Conservation (phyloP, 768 basidiomycete genomes). For the Hygrocybe punicea region DNA sequence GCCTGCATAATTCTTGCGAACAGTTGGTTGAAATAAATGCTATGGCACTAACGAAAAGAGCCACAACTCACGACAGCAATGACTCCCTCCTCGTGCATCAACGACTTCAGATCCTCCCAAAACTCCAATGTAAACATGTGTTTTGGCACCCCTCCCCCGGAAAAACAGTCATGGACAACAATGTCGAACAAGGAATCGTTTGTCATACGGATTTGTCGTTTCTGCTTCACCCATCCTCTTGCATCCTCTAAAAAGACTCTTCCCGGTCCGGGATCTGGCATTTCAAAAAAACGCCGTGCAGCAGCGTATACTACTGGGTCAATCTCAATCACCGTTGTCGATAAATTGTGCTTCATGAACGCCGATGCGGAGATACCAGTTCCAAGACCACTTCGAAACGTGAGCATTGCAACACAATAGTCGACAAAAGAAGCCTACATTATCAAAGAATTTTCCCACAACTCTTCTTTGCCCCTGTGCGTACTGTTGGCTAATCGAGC, state of each 20-base stretch:
- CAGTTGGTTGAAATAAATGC: slow-evolving; percentile 2
- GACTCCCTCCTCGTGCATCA: slow-evolving; percentile 69
- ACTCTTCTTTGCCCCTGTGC: slow-evolving; percentile 32
- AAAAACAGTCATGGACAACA: slow-evolving; percentile 89
- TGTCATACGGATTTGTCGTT: slow-evolving; percentile 20
- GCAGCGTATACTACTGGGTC: slow-evolving; percentile 88
- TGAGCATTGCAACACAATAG: slow-evolving; percentile 14
- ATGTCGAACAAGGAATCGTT: slow-evolving; percentile 53
- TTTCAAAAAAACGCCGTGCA: slow-evolving; percentile 73
- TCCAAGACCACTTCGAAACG: slow-evolving; percentile 71
- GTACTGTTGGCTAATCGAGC: slow-evolving; percentile 63
- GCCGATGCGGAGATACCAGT: slow-evolving; percentile 77
- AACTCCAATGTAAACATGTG: slow-evolving; percentile 84
- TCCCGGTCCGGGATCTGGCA: slow-evolving; percentile 58
- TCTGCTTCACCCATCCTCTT: slow-evolving; percentile 57
- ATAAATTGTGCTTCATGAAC: slow-evolving; percentile 63
- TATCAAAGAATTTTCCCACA: slow-evolving; percentile 55
- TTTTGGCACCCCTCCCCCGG: slow-evolving; percentile 86
- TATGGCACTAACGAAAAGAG: background rate
- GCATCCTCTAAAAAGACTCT: slow-evolving; percentile 79
- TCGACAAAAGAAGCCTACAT: slow-evolving; percentile 50
- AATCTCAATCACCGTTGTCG: slow-evolving; percentile 86
- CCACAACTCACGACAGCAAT: slow-evolving; percentile 69
- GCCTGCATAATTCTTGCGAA: slow-evolving; percentile 79
- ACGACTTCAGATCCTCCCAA: slow-evolving; percentile 64